Base-by-base conservation (phyloP, 441 rosid genomes). In the Bruguiera hainesii region DNA sequence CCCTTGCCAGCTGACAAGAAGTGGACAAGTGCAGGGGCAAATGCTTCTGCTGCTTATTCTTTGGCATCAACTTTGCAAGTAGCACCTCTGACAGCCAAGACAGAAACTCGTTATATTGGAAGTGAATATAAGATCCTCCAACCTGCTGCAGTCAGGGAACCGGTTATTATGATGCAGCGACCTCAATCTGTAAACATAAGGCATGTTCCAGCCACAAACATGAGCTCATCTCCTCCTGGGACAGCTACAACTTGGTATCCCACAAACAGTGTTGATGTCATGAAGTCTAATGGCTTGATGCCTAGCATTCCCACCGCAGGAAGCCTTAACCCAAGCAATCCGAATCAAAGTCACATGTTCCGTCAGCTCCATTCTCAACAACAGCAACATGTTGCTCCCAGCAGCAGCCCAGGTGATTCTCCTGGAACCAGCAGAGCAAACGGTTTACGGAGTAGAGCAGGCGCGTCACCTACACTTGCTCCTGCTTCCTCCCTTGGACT, bases 401-500 rank as follows among this genome's bases (percentile, higher is more conserved):
- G 76, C 73, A 83, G 71, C 62, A 78, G 76, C 64, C 74, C 73
- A 3, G 83, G 75, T 51, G 93, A 89, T 70, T 75, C 86, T 23
- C 72, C 84, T 33, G 87, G 78, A 67, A 63, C 71, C 35, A 74
- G 75, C 65, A 78, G 78, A 67, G 88, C 82, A 67, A 88, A 80
- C 73, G 82, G 83, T 71, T 69, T 74, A 57, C 81, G 92, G 91
- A 83, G 72, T 64, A 83, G 88, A 75, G 60, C 70, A 21, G 73
- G 79, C 39, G 61, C 78, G 3, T 78, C 87, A 28, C 85, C 90
- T 31, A 70, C 88, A 6, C 79, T 87, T 49, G 84, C 94, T 10
- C 89, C 96, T 71, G 94, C 93, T 20, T 83, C 97, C 16, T 90
- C 97, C 6, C 86, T 93, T 7, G 98, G 97, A 39, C 82, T 90